Evolutionary conservation across 805 yeast species (phyloP).

Genomic region (Jamesozyma gamospora): DNA sequence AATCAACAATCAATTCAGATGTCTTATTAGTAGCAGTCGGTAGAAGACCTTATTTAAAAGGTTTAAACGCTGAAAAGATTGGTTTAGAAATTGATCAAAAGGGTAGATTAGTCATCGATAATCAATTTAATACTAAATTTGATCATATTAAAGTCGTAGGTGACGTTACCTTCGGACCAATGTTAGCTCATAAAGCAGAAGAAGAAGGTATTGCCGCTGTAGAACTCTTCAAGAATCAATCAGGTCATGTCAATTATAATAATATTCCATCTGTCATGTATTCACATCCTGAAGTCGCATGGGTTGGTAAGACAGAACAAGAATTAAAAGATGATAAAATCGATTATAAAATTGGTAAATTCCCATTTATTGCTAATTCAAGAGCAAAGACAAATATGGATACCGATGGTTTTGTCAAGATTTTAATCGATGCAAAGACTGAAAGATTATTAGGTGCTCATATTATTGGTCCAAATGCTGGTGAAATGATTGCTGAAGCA

Average conservation of each 20-base stretch:
- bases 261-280: constrained; percentile 98
- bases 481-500: constrained; percentile 99
- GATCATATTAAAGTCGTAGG: constrained; percentile 96
- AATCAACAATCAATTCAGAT: constrained; percentile 75
- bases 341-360: constrained; percentile 88
- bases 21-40: constrained; percentile 95
- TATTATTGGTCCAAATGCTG: constrained; percentile 96
- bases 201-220: constrained; percentile 99
- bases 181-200: constrained; percentile 99
- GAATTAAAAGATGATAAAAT: constrained; percentile 89
- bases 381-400: constrained; percentile 98
- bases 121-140: constrained; percentile 82
- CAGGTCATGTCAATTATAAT: constrained; percentile 96
- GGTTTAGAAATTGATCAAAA: constrained; percentile 86
- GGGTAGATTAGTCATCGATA: constrained; percentile 91
- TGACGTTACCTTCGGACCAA: constrained; percentile 96
- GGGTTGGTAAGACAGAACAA: constrained; percentile 97
- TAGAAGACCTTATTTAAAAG: constrained; percentile 93
- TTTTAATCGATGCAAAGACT: constrained; percentile 92
- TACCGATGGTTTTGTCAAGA: constrained; percentile 95
- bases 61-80: constrained; percentile 76
- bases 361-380: constrained; percentile 98
- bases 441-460: constrained; percentile 94
- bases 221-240: constrained; percentile 85
- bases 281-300: constrained; percentile 98